phyloP scores from a whole-genome alignment of 2,329 filamentous ascomycete genomes.

The Aspergillus quadrilineatus region DNA sequence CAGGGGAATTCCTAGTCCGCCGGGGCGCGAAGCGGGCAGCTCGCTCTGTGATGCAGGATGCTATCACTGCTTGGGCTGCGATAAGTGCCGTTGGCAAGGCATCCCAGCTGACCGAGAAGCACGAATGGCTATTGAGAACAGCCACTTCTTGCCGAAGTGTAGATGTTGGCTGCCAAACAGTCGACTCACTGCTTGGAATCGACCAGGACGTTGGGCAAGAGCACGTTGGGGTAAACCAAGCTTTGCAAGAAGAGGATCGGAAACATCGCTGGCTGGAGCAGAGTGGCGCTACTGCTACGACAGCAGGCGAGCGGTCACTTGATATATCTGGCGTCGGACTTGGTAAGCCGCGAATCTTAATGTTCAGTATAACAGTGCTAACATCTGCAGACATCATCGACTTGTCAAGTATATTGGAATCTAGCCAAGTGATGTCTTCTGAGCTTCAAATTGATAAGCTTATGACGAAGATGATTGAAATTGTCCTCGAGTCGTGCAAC shows the following conservation, averaged over 20 bases:
- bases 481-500: conserved; percentile 64
- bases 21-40: conserved; percentile 60
- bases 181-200: conserved; percentile 48
- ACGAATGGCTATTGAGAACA: conserved; percentile 61
- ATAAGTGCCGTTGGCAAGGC: conserved; percentile 61
- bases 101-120: conserved; percentile 56
- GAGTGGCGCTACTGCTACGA: conserved; percentile 32
- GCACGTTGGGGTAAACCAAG: conserved; percentile 28
- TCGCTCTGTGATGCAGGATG: conserved; percentile 57
- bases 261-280: conserved; percentile 46
- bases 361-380: conserved; percentile 22
- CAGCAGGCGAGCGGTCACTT: conserved; percentile 37
- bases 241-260: conserved; percentile 41
- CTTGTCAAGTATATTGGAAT: conserved; percentile 62
- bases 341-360: conserved; percentile 24
- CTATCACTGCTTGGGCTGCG: conserved; percentile 58
- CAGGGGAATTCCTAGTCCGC: conserved; percentile 55
- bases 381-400: conserved; percentile 62
- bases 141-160: conserved; percentile 51
- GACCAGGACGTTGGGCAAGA: conserved; percentile 34
- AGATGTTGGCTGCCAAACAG: conserved; percentile 59
- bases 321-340: conserved; percentile 45
- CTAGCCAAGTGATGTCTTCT: conserved; percentile 64
- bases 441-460: conserved; percentile 64
- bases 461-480: conserved; percentile 62